A percentile compares a stretch with the other conserved stretches of the same genome.
phyloP scores from a whole-genome alignment of 2,329 filamentous ascomycete species.

The Alternaria brassicae region DNA sequence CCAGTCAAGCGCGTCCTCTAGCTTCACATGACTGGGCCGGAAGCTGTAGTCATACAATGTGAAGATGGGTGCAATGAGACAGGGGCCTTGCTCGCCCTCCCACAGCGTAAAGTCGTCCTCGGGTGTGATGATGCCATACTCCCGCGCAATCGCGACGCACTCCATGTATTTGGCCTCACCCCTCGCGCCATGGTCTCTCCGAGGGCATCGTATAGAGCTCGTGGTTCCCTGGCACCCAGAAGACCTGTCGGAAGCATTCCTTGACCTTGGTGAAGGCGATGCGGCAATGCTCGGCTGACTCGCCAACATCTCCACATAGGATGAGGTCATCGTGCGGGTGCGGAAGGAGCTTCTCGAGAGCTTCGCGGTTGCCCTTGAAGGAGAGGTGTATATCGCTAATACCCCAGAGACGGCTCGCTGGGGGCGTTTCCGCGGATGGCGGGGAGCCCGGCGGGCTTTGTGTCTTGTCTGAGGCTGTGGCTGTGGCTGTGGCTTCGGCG shows the following conservation, averaged over 20 bases:
- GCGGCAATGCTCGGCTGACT: slow-evolving; percentile 44
- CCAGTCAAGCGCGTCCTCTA: slow-evolving; percentile 58
- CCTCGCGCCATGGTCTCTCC: slow-evolving; percentile 46
- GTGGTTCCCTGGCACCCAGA: slow-evolving; percentile 66
- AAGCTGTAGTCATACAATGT: slow-evolving; percentile 68
- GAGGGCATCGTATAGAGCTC: slow-evolving; percentile 63
- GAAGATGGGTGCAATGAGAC: slow-evolving; percentile 63
- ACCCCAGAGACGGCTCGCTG: slow-evolving; percentile 50
- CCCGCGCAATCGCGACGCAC: slow-evolving; percentile 61
- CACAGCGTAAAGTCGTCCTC: slow-evolving; percentile 63
- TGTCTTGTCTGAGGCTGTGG: slow-evolving; percentile 5
- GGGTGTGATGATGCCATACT: slow-evolving; percentile 62
- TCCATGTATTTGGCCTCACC: slow-evolving; percentile 64
- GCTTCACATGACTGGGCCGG: slow-evolving; percentile 57
- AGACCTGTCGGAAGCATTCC: slow-evolving; percentile 56
- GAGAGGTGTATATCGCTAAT: slow-evolving; percentile 58
- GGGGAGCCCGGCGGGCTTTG: slow-evolving; percentile 15
- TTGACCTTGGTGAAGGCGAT: slow-evolving; percentile 51
- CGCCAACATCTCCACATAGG: slow-evolving; percentile 54
- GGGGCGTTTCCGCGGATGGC: slow-evolving; percentile 17
- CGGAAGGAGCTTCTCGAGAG: slow-evolving; percentile 51
- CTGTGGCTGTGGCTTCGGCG: slow-evolving; percentile 24
- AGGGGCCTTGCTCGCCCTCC: slow-evolving; percentile 60
- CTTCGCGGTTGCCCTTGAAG: slow-evolving; percentile 56
- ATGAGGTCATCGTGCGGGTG: slow-evolving; percentile 55